Evolutionary conservation across 2,329 filamentous ascomycete species (phyloP).

Genomic region (Diaporthe nobilis): DNA sequence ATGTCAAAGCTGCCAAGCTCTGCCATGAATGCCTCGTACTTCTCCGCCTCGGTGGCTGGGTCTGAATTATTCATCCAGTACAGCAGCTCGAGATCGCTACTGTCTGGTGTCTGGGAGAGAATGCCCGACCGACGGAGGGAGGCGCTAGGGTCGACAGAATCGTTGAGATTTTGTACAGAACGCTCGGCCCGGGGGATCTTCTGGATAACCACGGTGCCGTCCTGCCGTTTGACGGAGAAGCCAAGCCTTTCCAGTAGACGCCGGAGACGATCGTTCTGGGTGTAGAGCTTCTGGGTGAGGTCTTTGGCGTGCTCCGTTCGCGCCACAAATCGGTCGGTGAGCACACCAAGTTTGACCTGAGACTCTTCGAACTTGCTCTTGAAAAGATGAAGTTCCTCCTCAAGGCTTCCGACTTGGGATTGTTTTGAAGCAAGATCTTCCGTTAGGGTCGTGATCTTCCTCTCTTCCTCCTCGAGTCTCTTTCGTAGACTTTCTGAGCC

Average conservation of each 20-base stretch:
- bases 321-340: constrained; percentile 74
- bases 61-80: constrained; percentile 85
- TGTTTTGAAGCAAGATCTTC: constrained; percentile 82
- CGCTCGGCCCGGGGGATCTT: constrained; percentile 76
- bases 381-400: constrained; percentile 80
- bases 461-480: constrained; percentile 82
- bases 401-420: constrained; percentile 80
- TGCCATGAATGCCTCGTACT: constrained; percentile 81
- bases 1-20: constrained; percentile 85
- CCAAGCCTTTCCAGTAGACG: constrained; percentile 89
- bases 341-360: constrained; percentile 64
- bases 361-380: constrained; percentile 74
- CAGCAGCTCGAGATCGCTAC: constrained; percentile 79
- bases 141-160: constrained; percentile 68
- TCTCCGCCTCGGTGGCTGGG: constrained; percentile 75
- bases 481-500: constrained; percentile 85
- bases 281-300: constrained; percentile 85
- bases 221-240: constrained; percentile 83
- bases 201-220: constrained; percentile 81
- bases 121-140: constrained; percentile 69
- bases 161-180: constrained; percentile 68
- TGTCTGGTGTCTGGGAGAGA: constrained; percentile 70
- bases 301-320: constrained; percentile 84
- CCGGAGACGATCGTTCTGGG: constrained; percentile 86
- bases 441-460: constrained; percentile 75